Percentiles rank a stretch among this genome's conserved stretches.
Conservation (phyloP, 202 grass and related monocot species). For the Musa balbisiana region DNA sequence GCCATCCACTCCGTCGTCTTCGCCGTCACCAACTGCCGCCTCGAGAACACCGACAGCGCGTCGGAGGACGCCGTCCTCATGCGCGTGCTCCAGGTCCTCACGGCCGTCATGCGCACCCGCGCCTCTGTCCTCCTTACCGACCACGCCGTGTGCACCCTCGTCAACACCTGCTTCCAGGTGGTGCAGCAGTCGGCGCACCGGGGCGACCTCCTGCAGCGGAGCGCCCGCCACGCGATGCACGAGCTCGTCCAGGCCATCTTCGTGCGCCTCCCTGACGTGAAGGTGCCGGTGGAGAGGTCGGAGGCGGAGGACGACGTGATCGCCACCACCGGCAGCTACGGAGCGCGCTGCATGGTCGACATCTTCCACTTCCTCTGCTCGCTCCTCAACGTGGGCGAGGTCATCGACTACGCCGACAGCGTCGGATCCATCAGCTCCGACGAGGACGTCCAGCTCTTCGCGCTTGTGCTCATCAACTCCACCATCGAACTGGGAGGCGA, state of each 20-base stretch:
- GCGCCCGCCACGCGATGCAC: constrained; percentile 68
- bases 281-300: background rate
- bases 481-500: constrained; percentile 75
- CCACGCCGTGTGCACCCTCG: constrained; percentile 57
- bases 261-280: constrained; percentile 52
- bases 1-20: constrained; percentile 55
- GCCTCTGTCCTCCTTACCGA: constrained; percentile 59
- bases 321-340: constrained; percentile 36
- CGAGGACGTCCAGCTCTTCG: constrained; percentile 78
- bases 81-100: constrained; percentile 72
- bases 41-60: constrained; percentile 51
- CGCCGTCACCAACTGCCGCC: constrained; percentile 52
- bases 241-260: constrained; percentile 80
- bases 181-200: constrained; percentile 41
- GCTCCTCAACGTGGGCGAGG: constrained; percentile 53
- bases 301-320: constrained; percentile 5
- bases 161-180: constrained; percentile 93
- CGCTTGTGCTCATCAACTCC: constrained; percentile 83
- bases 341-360: constrained; percentile 68
- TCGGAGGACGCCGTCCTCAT: constrained; percentile 81
- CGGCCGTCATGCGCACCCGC: constrained; percentile 41
- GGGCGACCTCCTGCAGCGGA: constrained; percentile 70
- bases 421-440: constrained; percentile 56
- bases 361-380: constrained; percentile 88
- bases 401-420: constrained; percentile 37